Conservation (phyloP, 2,329 filamentous ascomycete genomes). For the Colletotrichum caudatum region DNA sequence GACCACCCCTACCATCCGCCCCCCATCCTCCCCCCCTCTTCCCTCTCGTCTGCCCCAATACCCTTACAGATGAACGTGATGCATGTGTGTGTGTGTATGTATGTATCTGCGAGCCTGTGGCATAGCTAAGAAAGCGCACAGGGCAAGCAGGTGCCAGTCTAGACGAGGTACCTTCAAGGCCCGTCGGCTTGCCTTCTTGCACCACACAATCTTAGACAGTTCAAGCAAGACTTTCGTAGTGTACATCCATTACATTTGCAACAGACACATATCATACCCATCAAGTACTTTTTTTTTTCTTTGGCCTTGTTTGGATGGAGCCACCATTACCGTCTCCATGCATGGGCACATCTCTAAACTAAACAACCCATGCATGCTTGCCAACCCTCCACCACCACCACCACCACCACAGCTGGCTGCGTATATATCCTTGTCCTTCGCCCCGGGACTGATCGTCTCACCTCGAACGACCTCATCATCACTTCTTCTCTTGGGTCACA, state of each 20-base stretch:
- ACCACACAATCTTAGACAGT: slow-evolving; percentile 39
- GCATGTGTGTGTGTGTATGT: slow-evolving; percentile 19
- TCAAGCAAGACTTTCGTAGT: slow-evolving; percentile 13
- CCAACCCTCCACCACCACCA: slow-evolving; percentile 35
- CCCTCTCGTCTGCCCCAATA: slow-evolving; percentile 23
- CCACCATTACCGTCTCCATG: slow-evolving; percentile 38
- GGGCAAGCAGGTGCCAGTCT: slow-evolving; percentile 26
- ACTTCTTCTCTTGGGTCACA: slow-evolving; percentile 48
- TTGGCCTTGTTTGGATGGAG: slow-evolving; percentile 34
- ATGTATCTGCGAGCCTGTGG: slow-evolving; percentile 19
- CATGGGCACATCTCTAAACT: slow-evolving; percentile 41
- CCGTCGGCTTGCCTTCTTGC: slow-evolving; percentile 32
- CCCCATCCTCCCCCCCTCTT: slow-evolving; percentile 7
- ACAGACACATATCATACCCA: slow-evolving; percentile 20
- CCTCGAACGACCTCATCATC: slow-evolving; percentile 41
- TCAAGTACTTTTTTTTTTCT: slow-evolving; percentile 16
- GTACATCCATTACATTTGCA: slow-evolving; percentile 38
- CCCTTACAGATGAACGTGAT: slow-evolving; percentile 39
- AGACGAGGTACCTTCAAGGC: slow-evolving; percentile 38
- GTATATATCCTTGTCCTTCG: slow-evolving; percentile 61
- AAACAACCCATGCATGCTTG: slow-evolving; percentile 31
- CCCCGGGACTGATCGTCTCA: slow-evolving; percentile 50
- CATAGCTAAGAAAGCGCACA: slow-evolving; percentile 34
- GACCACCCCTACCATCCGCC: slow-evolving; percentile 26
- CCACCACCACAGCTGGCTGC: slow-evolving; percentile 47